Evolutionary conservation across 1,284 basidiomycete genomes (phyloP).

Genomic region (Ceratobasidium sp.): DNA sequence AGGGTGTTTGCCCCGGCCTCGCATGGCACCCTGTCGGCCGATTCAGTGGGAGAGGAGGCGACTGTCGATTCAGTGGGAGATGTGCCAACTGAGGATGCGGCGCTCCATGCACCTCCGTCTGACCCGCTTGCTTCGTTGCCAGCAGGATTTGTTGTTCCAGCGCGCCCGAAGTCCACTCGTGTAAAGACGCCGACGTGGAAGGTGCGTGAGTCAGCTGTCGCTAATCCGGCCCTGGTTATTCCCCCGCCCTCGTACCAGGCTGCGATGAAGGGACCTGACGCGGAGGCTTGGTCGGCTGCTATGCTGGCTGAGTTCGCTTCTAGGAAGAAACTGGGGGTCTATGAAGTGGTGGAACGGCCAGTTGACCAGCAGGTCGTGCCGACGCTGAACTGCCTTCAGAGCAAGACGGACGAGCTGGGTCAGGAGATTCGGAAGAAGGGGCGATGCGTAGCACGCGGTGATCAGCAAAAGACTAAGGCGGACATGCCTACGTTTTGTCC

Average conservation of each 20-base stretch:
- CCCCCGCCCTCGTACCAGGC: not conserved
- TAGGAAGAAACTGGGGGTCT: not conserved
- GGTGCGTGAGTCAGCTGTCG: not conserved
- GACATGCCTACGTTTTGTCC: not conserved
- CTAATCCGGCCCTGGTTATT: not conserved
- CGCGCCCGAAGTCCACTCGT: not conserved
- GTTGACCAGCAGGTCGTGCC: not conserved
- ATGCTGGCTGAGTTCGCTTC: slow-evolving; percentile 9
- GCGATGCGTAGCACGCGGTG: slow-evolving; percentile 9
- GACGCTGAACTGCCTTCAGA: not conserved
- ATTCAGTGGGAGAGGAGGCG: slow-evolving; percentile 13
- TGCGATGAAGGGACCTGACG: slow-evolving; percentile 9
- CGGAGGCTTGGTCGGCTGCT: slow-evolving; percentile 15
- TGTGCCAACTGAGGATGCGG: no score
- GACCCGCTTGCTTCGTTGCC: not conserved
- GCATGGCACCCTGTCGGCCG: no score
- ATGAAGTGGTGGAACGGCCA: not conserved
- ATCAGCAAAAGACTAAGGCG: not conserved
- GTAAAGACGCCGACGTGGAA: not conserved
- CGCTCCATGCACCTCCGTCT: not conserved
- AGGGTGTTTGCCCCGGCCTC: not conserved
- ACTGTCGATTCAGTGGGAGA: slow-evolving; percentile 17
- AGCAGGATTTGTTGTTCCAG: not conserved
- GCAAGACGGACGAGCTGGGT: slow-evolving; percentile 25
- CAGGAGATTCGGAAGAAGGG: slow-evolving; percentile 14